Percentiles rank a stretch among this genome's conserved stretches.
Evolutionary conservation across 2,329 filamentous ascomycete genomes (phyloP).

Genomic region (Fusarium bulbicola): DNA sequence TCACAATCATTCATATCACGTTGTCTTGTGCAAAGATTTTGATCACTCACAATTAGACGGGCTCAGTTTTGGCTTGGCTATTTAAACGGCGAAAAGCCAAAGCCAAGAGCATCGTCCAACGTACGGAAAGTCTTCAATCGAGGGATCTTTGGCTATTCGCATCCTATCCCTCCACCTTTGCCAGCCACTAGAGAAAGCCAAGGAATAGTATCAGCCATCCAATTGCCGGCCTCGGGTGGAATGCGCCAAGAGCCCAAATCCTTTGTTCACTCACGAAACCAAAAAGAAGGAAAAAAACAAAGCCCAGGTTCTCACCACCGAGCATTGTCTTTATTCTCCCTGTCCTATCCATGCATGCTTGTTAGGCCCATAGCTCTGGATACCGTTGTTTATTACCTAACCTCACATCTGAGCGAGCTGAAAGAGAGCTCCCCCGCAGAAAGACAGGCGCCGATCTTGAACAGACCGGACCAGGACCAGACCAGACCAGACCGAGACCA

Average conservation of each 20-base stretch:
- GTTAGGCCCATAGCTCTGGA: background rate
- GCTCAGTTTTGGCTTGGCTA: background rate
- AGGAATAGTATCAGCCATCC: slow-evolving; percentile 21
- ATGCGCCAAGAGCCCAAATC: slow-evolving; percentile 35
- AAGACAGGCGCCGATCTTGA: slow-evolving; percentile 16
- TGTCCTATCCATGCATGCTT: background rate
- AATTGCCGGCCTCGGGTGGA: slow-evolving; percentile 33
- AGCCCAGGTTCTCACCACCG: slow-evolving; percentile 4
- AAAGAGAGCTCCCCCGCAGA: slow-evolving; percentile 33
- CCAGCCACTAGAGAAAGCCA: slow-evolving; percentile 27
- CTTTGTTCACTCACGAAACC: slow-evolving; percentile 35
- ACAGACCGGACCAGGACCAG: background rate
- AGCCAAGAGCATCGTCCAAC: background rate
- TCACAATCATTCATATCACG: background rate
- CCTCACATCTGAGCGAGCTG: slow-evolving; percentile 12
- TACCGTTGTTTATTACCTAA: background rate
- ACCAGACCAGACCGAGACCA: background rate
- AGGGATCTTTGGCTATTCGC: background rate
- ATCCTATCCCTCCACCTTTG: slow-evolving; percentile 21
- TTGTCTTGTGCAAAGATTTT: background rate
- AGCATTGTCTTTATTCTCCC: slow-evolving; percentile 3
- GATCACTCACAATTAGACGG: background rate
- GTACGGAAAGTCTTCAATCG: background rate
- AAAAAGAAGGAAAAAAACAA: background rate
- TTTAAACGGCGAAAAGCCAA: background rate